Percentiles rank a stretch among this genome's conserved stretches.
These are phyloP conservation scores for Cladochytrium replicatum DNA, from an alignment of 192 early-diverging fungal genomes.

Conservation along the genomic window DNA sequence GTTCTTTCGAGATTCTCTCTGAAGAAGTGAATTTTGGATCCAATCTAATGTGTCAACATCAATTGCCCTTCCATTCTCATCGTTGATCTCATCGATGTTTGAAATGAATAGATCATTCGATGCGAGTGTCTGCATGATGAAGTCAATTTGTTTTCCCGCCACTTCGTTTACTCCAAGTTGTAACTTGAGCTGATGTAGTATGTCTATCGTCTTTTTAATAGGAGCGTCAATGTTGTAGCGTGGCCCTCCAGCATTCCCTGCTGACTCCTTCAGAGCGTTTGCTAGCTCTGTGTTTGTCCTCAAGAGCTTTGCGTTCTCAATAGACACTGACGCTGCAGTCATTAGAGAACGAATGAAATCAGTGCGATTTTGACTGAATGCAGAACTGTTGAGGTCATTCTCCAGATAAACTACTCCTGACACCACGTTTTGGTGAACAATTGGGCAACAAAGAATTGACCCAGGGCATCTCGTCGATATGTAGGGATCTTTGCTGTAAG, in stretches of 20 bases:
- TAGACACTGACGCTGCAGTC: constrained; percentile 37
- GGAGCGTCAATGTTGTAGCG: constrained; percentile 45
- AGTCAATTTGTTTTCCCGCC: constrained; percentile 31
- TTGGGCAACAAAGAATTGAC: constrained; percentile 42
- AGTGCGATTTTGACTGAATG: constrained; percentile 29
- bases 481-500: constrained; percentile 33
- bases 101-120: constrained; percentile 37
- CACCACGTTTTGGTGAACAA: constrained; percentile 34
- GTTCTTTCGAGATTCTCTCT: no score
- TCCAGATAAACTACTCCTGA: constrained; percentile 41
- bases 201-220: constrained; percentile 38
- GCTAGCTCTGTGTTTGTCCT: constrained; percentile 38
- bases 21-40: constrained; percentile 42
- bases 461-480: constrained; percentile 22
- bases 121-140: constrained; percentile 33
- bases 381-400: constrained; percentile 31
- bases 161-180: constrained; percentile 24
- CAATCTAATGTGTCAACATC: constrained; percentile 43
- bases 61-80: constrained; percentile 34
- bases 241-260: constrained; percentile 21
- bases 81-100: constrained; percentile 44
- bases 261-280: constrained; percentile 24
- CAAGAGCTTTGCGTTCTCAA: constrained; percentile 39
- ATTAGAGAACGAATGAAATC: constrained; percentile 41
- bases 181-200: constrained; percentile 29